These are phyloP conservation scores for Mycena olivaceomarginata DNA, from an alignment of 768 basidiomycete genomes.

Conservation along the genomic window DNA sequence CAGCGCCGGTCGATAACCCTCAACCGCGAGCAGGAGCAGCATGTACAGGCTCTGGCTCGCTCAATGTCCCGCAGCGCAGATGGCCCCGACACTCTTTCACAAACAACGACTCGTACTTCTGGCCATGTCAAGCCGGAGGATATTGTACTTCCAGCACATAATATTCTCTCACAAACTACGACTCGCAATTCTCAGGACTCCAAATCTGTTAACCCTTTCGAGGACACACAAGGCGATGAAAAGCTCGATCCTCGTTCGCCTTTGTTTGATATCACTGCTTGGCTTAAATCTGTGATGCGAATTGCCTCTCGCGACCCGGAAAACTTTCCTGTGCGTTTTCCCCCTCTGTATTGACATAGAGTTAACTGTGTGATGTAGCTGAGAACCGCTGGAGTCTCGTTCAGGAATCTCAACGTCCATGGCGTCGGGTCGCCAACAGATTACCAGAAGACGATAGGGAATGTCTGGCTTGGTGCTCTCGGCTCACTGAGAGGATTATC, in stretches of 20 bases:
- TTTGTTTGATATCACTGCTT: constrained; percentile 57
- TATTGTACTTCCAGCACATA: not conserved
- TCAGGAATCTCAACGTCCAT: constrained; percentile 57
- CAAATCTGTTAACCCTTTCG: constrained; percentile 48
- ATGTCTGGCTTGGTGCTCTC: constrained; percentile 50
- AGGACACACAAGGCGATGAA: constrained; percentile 50
- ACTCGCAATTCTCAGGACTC: constrained; percentile 20
- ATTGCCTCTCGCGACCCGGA: constrained; percentile 51
- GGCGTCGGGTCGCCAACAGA: constrained; percentile 57
- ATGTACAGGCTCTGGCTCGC: constrained; percentile 25
- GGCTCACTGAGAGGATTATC: constrained; percentile 36
- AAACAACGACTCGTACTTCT: constrained; percentile 12
- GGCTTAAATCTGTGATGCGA: constrained; percentile 54
- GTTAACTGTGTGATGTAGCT: not conserved
- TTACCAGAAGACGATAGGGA: constrained; percentile 65
- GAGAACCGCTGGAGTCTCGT: constrained; percentile 59
- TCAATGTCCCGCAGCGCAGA: constrained; percentile 20
- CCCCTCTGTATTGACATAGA: not conserved
- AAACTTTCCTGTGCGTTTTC: constrained; percentile 46
- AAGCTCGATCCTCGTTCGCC: constrained; percentile 57
- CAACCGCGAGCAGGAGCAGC: constrained; percentile 34
- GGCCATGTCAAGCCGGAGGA: not conserved
- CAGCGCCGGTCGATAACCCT: constrained; percentile 29
- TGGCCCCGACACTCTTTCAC: not conserved
- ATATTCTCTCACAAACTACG: constrained; percentile 11